Evolutionary conservation across 257 asterid genomes (phyloP), one percentile per base, ranked within the genome.

Genomic region (Plantago elongata): DNA sequence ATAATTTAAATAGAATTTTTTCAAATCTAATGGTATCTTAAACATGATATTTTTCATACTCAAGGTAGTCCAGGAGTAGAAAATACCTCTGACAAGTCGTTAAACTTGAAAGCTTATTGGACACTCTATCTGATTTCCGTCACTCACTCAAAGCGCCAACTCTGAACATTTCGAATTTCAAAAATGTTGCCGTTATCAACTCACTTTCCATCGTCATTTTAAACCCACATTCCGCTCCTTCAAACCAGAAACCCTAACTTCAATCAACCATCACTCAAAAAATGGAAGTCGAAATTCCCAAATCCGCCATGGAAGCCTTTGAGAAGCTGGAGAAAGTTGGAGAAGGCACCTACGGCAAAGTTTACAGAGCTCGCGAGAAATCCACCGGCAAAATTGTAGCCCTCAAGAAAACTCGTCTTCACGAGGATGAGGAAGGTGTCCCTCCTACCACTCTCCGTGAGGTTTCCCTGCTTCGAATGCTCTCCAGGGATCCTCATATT

Each of bases 381-480:
- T 86, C 95, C 47, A 92, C 96, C 2, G 99, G 97, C 7, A 81
- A 82, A 37, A 92, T 92, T 11, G 99, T 92, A 0, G 99, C 97
- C 9, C 65, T 92, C 52, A 92, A 92, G 84, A 92, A 92, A 61
- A 92, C 99, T 2, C 94, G 97, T 57, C 99, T 92, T 57, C 91
- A 80, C 13, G 99, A 92, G 69, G 97, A 92, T 64, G 96, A 92
- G 58, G 97, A 92, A 77, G 99, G 99, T 14, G 99, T 92, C 15
- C 99, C 99, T 0, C 94, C 97, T 18, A 92, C 99, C 45, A 89
- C 99, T 58, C 99, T 92, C 50, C 96, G 97, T 30, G 97, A 92
- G 83, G 87, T 91, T 61, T 91, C 98, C 6, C 40, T 91, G 62
- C 80, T 91, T 58, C 74, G 96, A 11, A 91, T 91, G 98, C 95